Evolutionary conservation across 495 filamentous ascomycete genomes (phyloP).

Genomic region (Recurvomyces mirabilis): DNA sequence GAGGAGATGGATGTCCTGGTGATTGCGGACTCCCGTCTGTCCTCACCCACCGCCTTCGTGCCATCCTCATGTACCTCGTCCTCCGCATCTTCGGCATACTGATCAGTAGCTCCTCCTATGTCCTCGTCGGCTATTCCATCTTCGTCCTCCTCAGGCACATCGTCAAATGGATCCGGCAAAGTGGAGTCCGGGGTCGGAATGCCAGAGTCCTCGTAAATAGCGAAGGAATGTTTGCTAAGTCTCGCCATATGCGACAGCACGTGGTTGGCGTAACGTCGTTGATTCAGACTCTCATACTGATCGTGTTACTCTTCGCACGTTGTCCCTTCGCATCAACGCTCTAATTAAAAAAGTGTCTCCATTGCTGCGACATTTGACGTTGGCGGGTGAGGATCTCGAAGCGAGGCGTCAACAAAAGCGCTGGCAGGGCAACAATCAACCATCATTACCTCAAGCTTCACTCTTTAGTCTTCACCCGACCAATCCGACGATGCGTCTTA

Average conservation of each 20-base stretch:
- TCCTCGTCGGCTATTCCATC: background rate
- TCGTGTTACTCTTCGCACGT: too few species aligned
- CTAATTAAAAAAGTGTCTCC: too few species aligned
- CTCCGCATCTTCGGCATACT: background rate
- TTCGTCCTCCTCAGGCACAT: background rate
- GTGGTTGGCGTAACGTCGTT: background rate
- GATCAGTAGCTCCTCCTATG: background rate
- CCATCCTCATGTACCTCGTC: background rate
- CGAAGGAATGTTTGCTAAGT: conserved; percentile 13
- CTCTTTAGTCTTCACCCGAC: too few species aligned
- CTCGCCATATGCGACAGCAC: conserved; percentile 10
- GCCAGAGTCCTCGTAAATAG: conserved; percentile 14
- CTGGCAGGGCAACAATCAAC: too few species aligned
- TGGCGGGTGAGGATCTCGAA: too few species aligned
- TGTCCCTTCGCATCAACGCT: too few species aligned
- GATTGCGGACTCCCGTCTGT: conserved; percentile 4
- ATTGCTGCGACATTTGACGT: too few species aligned
- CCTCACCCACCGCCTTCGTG: conserved; percentile 1
- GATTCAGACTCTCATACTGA: too few species aligned
- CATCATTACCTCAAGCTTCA: too few species aligned
- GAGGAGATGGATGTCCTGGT: conserved; percentile 14
- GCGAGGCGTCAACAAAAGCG: too few species aligned
- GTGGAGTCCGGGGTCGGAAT: conserved; percentile 15
- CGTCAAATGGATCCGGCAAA: background rate
- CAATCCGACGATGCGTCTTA: too few species aligned